Percentiles rank a stretch among this genome's conserved stretches.
Evolutionary conservation across 139 green algal species (phyloP).

Genomic region (Zygnema cylindricum): DNA sequence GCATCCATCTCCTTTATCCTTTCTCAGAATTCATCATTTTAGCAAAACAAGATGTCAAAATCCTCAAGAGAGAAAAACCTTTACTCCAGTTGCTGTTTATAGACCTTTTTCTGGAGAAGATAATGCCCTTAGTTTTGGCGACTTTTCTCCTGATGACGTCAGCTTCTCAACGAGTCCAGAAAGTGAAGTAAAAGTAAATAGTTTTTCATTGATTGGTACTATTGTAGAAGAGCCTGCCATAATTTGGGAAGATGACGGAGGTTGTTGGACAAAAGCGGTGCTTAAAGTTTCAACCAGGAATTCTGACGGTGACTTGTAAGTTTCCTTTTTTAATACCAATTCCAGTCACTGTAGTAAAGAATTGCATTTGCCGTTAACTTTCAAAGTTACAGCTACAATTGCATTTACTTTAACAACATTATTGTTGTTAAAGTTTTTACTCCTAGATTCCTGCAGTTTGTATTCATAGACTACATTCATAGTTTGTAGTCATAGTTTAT

Average conservation of each 20-base stretch:
- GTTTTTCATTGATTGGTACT: background rate
- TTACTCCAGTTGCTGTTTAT: background rate
- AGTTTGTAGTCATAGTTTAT: too few relatives aligned
- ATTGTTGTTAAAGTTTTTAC: background rate
- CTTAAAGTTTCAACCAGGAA: background rate
- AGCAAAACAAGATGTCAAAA: too few relatives aligned
- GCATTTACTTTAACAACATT: background rate
- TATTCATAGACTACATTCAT: too few relatives aligned
- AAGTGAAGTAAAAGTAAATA: background rate
- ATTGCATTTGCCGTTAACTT: background rate
- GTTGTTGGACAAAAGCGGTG: background rate
- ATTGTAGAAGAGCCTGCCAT: background rate
- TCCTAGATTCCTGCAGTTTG: background rate
- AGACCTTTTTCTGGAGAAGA: background rate
- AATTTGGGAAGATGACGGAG: background rate
- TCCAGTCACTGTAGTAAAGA: background rate
- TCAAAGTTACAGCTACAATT: background rate
- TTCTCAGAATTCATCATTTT: too few relatives aligned
- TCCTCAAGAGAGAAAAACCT: background rate
- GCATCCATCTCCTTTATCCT: too few relatives aligned
- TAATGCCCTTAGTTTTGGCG: background rate
- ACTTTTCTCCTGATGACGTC: background rate
- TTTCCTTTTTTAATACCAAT: too few relatives aligned
- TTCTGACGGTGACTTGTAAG: background rate
- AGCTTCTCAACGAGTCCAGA: background rate